phyloP scores from a whole-genome alignment of 371 early-diverging fungal species.

The Apophysomyces variabilis region DNA sequence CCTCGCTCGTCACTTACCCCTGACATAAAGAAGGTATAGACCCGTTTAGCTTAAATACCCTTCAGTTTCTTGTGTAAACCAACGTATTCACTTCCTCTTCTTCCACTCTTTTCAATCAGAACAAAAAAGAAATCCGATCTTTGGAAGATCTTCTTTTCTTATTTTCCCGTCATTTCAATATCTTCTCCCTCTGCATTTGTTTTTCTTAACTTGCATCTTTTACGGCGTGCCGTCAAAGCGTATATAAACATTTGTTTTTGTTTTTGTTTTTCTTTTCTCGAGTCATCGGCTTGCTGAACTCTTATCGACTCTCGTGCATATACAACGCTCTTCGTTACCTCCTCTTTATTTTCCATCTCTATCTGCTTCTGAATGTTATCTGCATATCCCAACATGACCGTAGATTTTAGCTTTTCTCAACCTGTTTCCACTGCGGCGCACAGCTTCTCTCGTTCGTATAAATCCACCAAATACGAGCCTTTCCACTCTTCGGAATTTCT shows the following conservation, averaged over 20 bases:
- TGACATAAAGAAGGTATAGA: neutral
- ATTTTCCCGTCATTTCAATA: neutral
- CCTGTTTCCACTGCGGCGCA: conserved; percentile 16
- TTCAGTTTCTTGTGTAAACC: neutral
- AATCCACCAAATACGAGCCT: conserved; percentile 12
- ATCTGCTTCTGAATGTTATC: conserved; percentile 26
- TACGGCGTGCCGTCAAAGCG: conserved; percentile 6
- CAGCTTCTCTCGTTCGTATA: conserved; percentile 15
- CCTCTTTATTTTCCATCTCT: conserved; percentile 3
- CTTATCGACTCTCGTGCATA: conserved; percentile 7
- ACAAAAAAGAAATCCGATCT: conserved; percentile 25
- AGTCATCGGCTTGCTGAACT: conserved; percentile 9
- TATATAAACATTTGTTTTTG: conserved; percentile 1
- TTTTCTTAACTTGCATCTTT: neutral
- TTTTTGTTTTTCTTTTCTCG: conserved; percentile 11
- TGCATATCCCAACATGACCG: conserved; percentile 27
- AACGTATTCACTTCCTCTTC: conserved; percentile 6
- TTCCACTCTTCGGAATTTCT: conserved; percentile 11
- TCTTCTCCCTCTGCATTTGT: neutral
- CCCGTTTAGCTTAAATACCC: neutral
- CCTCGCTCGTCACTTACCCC: neutral
- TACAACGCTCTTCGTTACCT: conserved; percentile 10
- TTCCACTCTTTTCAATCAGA: conserved; percentile 14
- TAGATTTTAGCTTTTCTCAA: conserved; percentile 29
- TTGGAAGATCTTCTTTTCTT: conserved; percentile 29